phyloP scores from a whole-genome alignment of 257 asterid genomes.

The Salvia rosmarinus region DNA sequence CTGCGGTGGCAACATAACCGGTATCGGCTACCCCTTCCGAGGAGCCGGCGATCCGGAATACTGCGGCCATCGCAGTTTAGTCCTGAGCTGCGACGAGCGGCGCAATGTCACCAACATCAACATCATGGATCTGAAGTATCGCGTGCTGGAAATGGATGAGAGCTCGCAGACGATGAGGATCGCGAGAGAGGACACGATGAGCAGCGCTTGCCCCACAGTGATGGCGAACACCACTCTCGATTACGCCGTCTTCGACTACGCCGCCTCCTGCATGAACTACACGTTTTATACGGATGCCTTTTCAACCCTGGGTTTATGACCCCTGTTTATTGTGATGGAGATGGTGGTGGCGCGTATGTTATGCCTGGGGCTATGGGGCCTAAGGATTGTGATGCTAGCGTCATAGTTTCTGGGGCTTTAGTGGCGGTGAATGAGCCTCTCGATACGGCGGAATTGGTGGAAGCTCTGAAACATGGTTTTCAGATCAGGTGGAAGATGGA shows the following conservation, averaged over 20 bases:
- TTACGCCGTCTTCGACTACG: constrained; percentile 49
- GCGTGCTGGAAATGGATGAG: constrained; percentile 46
- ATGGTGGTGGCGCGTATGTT: constrained; percentile 34
- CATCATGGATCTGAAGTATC: constrained; percentile 39
- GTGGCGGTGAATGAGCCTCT: constrained; percentile 7
- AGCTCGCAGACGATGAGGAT: constrained; percentile 44
- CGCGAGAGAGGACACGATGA: constrained; percentile 56
- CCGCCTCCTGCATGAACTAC: constrained; percentile 34
- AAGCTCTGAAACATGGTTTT: constrained; percentile 51
- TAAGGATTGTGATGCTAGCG: constrained; percentile 45
- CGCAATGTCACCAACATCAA: constrained; percentile 41
- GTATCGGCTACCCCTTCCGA: constrained; percentile 65
- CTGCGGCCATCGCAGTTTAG: constrained; percentile 67
- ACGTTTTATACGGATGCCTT: constrained; percentile 50
- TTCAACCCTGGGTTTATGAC: neutral
- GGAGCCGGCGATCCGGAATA: constrained; percentile 40
- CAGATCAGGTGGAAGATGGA: constrained; percentile 55
- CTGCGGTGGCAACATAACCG: constrained; percentile 51
- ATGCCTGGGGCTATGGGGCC: constrained; percentile 50
- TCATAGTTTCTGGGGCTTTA: constrained; percentile 49
- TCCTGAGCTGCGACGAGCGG: constrained; percentile 44
- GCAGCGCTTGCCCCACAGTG: constrained; percentile 46
- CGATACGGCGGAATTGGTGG: constrained; percentile 34
- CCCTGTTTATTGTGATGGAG: constrained; percentile 35
- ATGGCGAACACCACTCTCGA: constrained; percentile 62